Percentiles rank a stretch among this genome's conserved stretches.
These are phyloP conservation scores for Penicillium expansum DNA, from an alignment of 2,329 filamentous ascomycete species.

Conservation along the genomic window DNA sequence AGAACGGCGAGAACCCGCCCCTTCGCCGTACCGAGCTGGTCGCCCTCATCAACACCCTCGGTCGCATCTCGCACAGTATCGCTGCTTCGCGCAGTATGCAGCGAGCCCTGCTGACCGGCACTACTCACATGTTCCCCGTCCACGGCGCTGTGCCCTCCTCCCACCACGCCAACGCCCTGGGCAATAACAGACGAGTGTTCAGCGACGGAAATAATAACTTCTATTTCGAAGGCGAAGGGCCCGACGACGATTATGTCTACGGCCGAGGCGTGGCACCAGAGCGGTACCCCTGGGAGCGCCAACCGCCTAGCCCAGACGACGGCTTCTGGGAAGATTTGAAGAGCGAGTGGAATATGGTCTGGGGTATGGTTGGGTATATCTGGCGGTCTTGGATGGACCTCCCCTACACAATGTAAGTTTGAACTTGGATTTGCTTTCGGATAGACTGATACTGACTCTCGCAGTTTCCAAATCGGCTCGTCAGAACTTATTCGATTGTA, in stretches of 20 bases:
- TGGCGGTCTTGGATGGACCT: conserved; percentile 67
- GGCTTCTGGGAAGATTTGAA: conserved; percentile 58
- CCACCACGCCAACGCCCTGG: conserved; percentile 17
- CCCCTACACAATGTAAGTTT: conserved; percentile 67
- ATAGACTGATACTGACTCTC: conserved; percentile 4
- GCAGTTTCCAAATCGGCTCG: conserved; percentile 52
- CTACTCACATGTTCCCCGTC: conserved; percentile 32
- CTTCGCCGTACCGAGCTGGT: conserved; percentile 90
- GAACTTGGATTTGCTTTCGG: neutral
- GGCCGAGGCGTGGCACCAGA: conserved; percentile 30
- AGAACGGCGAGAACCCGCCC: conserved; percentile 62
- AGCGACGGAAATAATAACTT: conserved; percentile 36
- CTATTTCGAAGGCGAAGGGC: conserved; percentile 39
- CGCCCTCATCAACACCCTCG: conserved; percentile 90
- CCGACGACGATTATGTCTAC: conserved; percentile 45
- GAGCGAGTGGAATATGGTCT: conserved; percentile 64
- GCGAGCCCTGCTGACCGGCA: conserved; percentile 42
- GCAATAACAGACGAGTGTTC: conserved; percentile 22
- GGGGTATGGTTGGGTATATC: conserved; percentile 63
- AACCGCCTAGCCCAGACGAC: conserved; percentile 35
- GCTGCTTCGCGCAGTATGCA: conserved; percentile 71
- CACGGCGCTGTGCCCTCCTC: conserved; percentile 28
- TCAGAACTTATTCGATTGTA: conserved; percentile 57
- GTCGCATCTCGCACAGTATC: conserved; percentile 78
- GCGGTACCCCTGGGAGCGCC: conserved; percentile 34